Conservation (phyloP, 352 stramenopile genomes). For the Globisporangium carolinianum region DNA sequence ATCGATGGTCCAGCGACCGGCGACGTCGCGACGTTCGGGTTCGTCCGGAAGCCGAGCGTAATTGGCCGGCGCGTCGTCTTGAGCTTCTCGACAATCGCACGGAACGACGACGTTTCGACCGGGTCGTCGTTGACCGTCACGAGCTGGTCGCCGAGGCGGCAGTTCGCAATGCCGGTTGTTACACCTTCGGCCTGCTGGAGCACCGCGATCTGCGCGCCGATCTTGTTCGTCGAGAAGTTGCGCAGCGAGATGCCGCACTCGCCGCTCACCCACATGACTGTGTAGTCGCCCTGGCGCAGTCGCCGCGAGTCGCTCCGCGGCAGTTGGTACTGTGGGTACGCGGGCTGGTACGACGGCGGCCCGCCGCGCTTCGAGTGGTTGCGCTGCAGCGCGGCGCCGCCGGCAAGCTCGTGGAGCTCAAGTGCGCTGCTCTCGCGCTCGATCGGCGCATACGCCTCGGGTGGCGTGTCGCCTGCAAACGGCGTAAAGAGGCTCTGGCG, state of each 20-base stretch:
- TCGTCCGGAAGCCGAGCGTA: constrained; percentile 59
- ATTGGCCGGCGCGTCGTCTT: constrained; percentile 66
- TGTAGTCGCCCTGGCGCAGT: constrained; percentile 34
- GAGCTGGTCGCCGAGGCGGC: constrained; percentile 65
- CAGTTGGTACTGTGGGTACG: constrained; percentile 20
- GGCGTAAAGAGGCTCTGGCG: constrained; percentile 35
- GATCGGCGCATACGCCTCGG: constrained; percentile 2
- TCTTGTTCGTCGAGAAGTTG: constrained; percentile 72
- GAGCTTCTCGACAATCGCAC: constrained; percentile 74
- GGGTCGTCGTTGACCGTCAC: constrained; percentile 65
- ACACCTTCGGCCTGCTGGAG: constrained; percentile 74
- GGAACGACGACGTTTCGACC: constrained; percentile 52
- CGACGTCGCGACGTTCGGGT: constrained; percentile 63
- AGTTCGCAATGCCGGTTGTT: constrained; percentile 72
- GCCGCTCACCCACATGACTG: constrained; percentile 75
- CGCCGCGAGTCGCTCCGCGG: constrained; percentile 2
- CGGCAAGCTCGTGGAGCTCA: constrained; percentile 6
- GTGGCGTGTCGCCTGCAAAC: constrained; percentile 10
- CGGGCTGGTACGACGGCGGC: constrained; percentile 14
- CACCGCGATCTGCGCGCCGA: constrained; percentile 73
- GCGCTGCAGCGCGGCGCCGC: constrained; percentile 14
- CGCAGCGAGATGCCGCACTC: constrained; percentile 81
- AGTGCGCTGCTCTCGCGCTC: constrained; percentile 14
- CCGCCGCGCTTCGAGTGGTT: constrained; percentile 19
- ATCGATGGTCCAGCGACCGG: constrained; percentile 17